Base-by-base conservation (phyloP, 805 yeast species). In the Lipomyces oligophaga region DNA sequence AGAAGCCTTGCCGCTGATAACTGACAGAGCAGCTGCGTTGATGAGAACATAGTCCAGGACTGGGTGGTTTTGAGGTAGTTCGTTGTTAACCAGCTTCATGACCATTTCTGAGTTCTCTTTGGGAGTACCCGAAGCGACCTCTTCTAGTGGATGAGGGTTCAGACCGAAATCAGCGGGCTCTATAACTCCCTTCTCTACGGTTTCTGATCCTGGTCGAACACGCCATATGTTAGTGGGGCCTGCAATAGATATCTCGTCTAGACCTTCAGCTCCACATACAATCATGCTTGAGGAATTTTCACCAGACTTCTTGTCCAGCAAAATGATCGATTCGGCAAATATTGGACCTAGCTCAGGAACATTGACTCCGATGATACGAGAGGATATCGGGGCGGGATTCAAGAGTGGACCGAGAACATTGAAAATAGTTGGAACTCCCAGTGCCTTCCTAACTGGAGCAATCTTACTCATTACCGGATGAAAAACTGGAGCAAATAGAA, bases 371-470 rank as follows among this genome's bases (percentile, higher is more conserved):
- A 93, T 72, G 13, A 93, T 80, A 54, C 97, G 75, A 4, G 93
- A 84, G 52, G 76, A 75, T 19, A 79, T 69, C 1, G 88, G 88
- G 6, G 86, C 85, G 2, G 99, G 99, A 69, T 93, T 94, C 54
- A 93, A 71, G 50, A 93, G 68, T 1, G 99, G 99, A 0, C 99
- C 99, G 49, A 93, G 68, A 10, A 93, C 81, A 65, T 93, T 93
- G 75, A 93, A 93, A 20, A 93, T 85, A 1, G 97, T 83, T 2
- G 97, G 97, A 8, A 90, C 76, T 0, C 96, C 96, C 47, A 93
- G 65, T 22, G 78, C 71, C 35, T 82, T 75, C 60, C 99, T 74
- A n/a, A 93, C 67, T 16, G 75, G 71, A 1, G 89, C 95, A 6
- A 90, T 93, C 43, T 74, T 73, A 34, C 79, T 85, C 95, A 93